phyloP scores from a whole-genome alignment of 768 basidiomycete genomes.

The Lactarius trivialis region DNA sequence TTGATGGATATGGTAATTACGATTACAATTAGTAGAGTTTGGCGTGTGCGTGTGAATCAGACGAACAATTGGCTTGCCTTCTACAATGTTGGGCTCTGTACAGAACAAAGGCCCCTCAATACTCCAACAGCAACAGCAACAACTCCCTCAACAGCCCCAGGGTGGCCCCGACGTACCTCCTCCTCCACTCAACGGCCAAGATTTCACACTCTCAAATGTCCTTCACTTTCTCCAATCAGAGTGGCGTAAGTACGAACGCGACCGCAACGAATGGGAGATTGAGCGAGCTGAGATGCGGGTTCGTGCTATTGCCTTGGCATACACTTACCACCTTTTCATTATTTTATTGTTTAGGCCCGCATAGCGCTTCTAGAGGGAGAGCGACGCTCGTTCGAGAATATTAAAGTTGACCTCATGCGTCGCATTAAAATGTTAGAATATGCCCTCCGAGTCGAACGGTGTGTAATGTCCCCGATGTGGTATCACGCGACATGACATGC shows the following conservation, averaged over 20 bases:
- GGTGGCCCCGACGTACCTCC: slow-evolving; percentile 53
- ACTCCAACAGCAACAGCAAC: slow-evolving; percentile 52
- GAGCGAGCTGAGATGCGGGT: slow-evolving; percentile 99
- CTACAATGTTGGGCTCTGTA: slow-evolving; percentile 62
- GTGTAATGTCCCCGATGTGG: slow-evolving; percentile 28
- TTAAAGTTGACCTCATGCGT: slow-evolving; percentile 91
- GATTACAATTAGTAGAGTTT: neutral
- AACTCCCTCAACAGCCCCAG: slow-evolving; percentile 44
- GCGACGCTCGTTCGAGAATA: slow-evolving; percentile 93
- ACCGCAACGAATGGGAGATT: slow-evolving; percentile 99
- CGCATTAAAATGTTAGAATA: slow-evolving; percentile 99
- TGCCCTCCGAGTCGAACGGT: slow-evolving; percentile 95
- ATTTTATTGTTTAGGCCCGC: slow-evolving; percentile 56
- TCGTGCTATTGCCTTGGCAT: slow-evolving; percentile 31
- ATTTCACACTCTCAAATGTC: slow-evolving; percentile 89
- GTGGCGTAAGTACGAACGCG: slow-evolving; percentile 96
- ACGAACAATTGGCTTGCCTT: slow-evolving; percentile 20
- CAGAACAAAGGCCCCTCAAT: slow-evolving; percentile 38
- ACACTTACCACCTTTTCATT: slow-evolving; percentile 25
- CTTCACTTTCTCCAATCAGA: slow-evolving; percentile 97
- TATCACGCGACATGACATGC: slow-evolving; percentile 30
- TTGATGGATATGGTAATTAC: neutral
- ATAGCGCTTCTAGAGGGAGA: slow-evolving; percentile 97
- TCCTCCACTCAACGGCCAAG: slow-evolving; percentile 81
- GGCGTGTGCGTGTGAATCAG: neutral